phyloP scores from a whole-genome alignment of 2,329 filamentous ascomycete genomes.

The Fusarium sp. region DNA sequence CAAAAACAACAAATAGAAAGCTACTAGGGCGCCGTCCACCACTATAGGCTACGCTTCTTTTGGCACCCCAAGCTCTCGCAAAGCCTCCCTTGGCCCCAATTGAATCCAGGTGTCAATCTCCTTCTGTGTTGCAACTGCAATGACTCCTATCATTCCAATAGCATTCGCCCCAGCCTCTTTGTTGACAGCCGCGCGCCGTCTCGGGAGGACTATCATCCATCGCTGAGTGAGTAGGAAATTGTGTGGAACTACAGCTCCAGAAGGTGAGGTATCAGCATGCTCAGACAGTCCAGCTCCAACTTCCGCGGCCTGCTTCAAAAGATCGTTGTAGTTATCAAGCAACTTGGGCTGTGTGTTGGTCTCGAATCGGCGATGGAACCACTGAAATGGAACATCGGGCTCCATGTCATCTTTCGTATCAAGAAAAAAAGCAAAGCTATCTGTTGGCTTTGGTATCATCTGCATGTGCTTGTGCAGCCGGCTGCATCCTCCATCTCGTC shows the following conservation, averaged over 20 bases:
- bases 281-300: background rate
- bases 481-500: slow-evolving; percentile 11
- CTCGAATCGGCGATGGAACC: background rate
- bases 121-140: background rate
- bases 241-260: background rate
- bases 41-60: background rate
- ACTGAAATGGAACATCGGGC: background rate
- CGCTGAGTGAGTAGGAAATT: background rate
- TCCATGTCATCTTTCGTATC: rapidly evolving
- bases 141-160: slow-evolving; percentile 3
- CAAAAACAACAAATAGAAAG: too few relatives aligned
- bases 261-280: rapidly evolving
- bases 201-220: background rate
- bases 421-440: background rate
- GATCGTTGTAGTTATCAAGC: rapidly evolving
- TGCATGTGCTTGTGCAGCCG: slow-evolving; percentile 17
- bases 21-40: too few relatives aligned
- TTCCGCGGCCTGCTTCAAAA: rapidly evolving
- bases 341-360: background rate
- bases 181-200: background rate
- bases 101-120: slow-evolving; percentile 4
- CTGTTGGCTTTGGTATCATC: background rate
- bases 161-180: slow-evolving; percentile 1
- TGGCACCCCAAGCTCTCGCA: background rate
- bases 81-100: background rate